These are phyloP conservation scores for Eucommia ulmoides DNA, from an alignment of 257 asterid genomes.

Conservation along the genomic window DNA sequence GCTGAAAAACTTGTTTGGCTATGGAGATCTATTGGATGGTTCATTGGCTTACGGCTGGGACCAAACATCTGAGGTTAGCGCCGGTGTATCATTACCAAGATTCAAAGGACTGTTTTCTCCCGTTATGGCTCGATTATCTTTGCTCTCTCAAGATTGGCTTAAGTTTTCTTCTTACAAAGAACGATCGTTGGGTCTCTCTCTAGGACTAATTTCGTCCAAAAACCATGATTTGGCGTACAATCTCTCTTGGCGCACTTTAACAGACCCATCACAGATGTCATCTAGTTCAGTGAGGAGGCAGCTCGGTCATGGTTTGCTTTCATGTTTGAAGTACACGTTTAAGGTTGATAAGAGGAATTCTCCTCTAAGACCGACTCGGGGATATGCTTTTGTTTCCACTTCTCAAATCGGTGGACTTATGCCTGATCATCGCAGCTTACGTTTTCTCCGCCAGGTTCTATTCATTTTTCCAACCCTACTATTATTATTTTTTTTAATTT, in stretches of 20 bases:
- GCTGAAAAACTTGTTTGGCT: constrained; percentile 76
- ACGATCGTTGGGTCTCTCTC: constrained; percentile 64
- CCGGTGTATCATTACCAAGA: constrained; percentile 74
- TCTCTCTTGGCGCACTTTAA: constrained; percentile 77
- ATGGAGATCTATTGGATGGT: constrained; percentile 94
- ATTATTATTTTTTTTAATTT: no score
- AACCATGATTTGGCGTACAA: constrained; percentile 72
- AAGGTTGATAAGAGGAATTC: constrained; percentile 74
- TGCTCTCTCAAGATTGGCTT: constrained; percentile 92
- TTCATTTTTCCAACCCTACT: no score
- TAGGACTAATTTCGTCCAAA: constrained; percentile 50
- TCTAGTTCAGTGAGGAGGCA: constrained; percentile 86
- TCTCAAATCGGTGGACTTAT: constrained; percentile 76
- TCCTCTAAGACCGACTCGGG: constrained; percentile 73
- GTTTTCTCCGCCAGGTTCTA: constrained; percentile 79
- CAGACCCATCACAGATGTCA: constrained; percentile 85
- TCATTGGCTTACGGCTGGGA: constrained; percentile 83
- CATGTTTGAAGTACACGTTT: constrained; percentile 66
- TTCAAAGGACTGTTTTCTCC: constrained; percentile 57
- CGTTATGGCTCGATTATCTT: constrained; percentile 52
- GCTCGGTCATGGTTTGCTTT: constrained; percentile 79
- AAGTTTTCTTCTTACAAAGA: constrained; percentile 87
- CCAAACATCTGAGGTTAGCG: constrained; percentile 61
- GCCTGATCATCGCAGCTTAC: constrained; percentile 74
- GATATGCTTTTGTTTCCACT: constrained; percentile 75